Evolutionary conservation across 2,329 filamentous ascomycete genomes (phyloP).

Genomic region (Pyrenophora graminea): DNA sequence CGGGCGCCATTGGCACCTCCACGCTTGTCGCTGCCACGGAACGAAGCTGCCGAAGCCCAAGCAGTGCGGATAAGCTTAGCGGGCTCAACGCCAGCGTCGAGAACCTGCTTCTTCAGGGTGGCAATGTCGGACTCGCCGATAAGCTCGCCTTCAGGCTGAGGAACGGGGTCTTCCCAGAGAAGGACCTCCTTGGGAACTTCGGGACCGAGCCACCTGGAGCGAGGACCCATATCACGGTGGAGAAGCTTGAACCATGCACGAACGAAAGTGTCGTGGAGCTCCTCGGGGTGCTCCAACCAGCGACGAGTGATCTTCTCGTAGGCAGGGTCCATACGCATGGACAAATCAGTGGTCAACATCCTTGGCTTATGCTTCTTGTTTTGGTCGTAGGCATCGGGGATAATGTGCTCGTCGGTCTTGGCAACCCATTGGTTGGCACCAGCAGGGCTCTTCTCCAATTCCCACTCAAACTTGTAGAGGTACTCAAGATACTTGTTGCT

Average conservation of each 20-base stretch:
- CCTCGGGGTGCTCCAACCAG: conserved; percentile 69
- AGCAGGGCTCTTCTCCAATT: conserved; percentile 73
- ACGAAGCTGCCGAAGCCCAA: conserved; percentile 44
- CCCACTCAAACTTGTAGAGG: conserved; percentile 79
- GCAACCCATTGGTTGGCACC: conserved; percentile 79
- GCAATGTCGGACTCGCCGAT: conserved; percentile 67
- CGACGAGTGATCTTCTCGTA: conserved; percentile 77
- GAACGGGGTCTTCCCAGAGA: conserved; percentile 77
- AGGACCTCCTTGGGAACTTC: conserved; percentile 71
- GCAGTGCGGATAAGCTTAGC: conserved; percentile 63
- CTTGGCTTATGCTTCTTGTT: conserved; percentile 73
- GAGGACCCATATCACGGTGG: conserved; percentile 78
- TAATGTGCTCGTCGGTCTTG: conserved; percentile 67
- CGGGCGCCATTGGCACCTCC: conserved; percentile 81
- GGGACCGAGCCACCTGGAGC: conserved; percentile 71
- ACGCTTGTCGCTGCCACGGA: conserved; percentile 72
- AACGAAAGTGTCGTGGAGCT: conserved; percentile 71
- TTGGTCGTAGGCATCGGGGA: conserved; percentile 72
- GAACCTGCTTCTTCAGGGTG: conserved; percentile 70
- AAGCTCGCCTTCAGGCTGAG: conserved; percentile 60
- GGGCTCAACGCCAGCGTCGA: conserved; percentile 63
- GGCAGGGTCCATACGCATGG: conserved; percentile 70
- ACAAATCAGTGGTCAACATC: conserved; percentile 77
- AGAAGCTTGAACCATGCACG: conserved; percentile 83
- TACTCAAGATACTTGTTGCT: conserved; percentile 75